A percentile compares a stretch with the other conserved stretches of the same genome.
Conservation (phyloP, 1,284 basidiomycete genomes). For the Ceratobasidium sp. region DNA sequence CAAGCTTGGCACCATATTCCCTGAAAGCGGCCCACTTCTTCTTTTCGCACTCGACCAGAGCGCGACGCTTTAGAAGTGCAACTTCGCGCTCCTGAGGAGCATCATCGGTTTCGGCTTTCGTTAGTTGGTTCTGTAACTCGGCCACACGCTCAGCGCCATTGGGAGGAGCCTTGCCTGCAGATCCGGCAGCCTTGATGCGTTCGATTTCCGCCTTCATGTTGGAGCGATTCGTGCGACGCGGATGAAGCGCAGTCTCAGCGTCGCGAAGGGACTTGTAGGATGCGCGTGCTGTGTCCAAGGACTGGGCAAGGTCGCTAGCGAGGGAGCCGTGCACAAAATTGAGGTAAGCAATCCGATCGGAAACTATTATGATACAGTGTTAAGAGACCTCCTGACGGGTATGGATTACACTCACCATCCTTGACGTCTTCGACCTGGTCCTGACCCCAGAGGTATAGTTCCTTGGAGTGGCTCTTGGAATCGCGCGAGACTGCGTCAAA, state of each 20-base stretch:
- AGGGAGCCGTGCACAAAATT: constrained; percentile 81
- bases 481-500: constrained; percentile 75
- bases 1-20: constrained; percentile 85
- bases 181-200: constrained; percentile 71
- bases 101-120: constrained; percentile 74
- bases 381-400: constrained; percentile 48
- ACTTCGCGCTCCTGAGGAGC: constrained; percentile 74
- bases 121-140: constrained; percentile 75
- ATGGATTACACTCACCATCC: constrained; percentile 67
- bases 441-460: constrained; percentile 85
- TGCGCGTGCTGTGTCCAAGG: constrained; percentile 72
- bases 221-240: constrained; percentile 72
- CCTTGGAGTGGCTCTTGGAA: constrained; percentile 79
- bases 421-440: constrained; percentile 75
- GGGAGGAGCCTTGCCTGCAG: constrained; percentile 61
- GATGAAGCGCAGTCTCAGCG: constrained; percentile 72
- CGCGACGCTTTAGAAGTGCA: constrained; percentile 78
- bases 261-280: constrained; percentile 79
- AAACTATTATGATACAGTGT: constrained; percentile 39
- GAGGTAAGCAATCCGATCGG: constrained; percentile 82
- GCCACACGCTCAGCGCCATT: constrained; percentile 69
- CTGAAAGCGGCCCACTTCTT: constrained; percentile 81
- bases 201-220: constrained; percentile 72
- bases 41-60: constrained; percentile 76
- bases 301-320: constrained; percentile 69